Conservation (phyloP, 202 grass and related monocot genomes). For the Panicum hallii region DNA sequence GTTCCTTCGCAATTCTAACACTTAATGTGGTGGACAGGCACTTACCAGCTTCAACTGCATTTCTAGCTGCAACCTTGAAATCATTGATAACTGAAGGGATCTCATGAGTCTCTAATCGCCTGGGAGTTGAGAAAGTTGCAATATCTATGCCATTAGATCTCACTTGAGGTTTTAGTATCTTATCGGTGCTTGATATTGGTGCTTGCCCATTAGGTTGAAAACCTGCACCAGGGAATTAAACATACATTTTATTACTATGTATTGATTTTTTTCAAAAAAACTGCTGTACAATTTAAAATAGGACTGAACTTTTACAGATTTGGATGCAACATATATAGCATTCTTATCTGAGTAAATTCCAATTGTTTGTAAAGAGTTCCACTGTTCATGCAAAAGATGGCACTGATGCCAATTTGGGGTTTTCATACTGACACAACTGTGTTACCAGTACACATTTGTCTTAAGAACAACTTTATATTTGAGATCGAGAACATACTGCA, state of each 20-base stretch:
- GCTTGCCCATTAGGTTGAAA: conserved; percentile 76
- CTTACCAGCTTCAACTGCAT: conserved; percentile 79
- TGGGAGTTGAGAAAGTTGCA: conserved; percentile 46
- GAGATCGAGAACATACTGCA: conserved; percentile 37
- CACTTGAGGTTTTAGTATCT: conserved; percentile 47
- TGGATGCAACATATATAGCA: not conserved
- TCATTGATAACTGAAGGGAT: conserved; percentile 70
- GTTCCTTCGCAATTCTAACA: not conserved
- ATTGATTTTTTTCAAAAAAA: not conserved
- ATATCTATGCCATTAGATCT: conserved; percentile 53
- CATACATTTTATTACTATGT: not conserved
- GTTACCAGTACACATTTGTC: not conserved
- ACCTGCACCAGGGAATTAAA: conserved; percentile 42
- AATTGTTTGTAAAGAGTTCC: not conserved
- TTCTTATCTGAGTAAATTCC: not conserved
- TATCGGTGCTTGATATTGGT: conserved; percentile 79
- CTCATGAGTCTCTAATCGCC: conserved; percentile 61
- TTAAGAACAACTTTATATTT: not conserved
- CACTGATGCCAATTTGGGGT: conserved; percentile 28
- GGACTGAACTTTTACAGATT: not conserved
- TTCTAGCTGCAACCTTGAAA: conserved; percentile 78
- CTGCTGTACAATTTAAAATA: not conserved
- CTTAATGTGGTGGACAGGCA: conserved; percentile 14
- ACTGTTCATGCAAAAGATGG: not conserved
- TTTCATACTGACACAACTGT: not conserved